Conservation (phyloP, 176 grass and related monocot species). For the Cenchrus americanus region DNA sequence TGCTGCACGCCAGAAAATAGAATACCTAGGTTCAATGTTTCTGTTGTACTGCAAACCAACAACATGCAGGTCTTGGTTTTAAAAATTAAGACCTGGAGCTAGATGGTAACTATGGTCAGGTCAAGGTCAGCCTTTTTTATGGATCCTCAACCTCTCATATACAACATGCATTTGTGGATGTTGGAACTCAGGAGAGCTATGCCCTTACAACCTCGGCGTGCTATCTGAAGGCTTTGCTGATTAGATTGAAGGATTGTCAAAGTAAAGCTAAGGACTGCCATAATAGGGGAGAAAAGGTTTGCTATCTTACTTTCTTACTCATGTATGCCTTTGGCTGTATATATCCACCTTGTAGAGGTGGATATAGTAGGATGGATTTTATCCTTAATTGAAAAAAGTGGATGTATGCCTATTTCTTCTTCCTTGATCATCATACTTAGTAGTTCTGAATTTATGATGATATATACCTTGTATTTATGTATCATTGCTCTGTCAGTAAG, state of each 20-base stretch:
- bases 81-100: not conserved
- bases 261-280: not conserved
- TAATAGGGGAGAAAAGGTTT: not conserved
- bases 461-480: no score
- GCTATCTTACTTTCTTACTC: not conserved
- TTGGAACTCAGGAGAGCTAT: not conserved
- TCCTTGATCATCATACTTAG: not conserved
- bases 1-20: not conserved
- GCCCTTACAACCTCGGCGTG: not conserved
- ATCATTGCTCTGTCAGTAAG: not conserved
- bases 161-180: not conserved
- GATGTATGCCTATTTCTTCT: not conserved
- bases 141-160: not conserved
- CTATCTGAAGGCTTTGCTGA: not conserved
- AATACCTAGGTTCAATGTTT: not conserved
- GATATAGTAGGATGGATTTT: no score
- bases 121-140: not conserved
- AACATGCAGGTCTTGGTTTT: not conserved
- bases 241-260: not conserved
- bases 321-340: no score
- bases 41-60: not conserved
- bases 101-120: not conserved
- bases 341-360: no score
- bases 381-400: no score
- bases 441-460: not conserved